Evolutionary conservation across 2,329 filamentous ascomycete genomes (phyloP).

Genomic region (Alternaria incomplexa): DNA sequence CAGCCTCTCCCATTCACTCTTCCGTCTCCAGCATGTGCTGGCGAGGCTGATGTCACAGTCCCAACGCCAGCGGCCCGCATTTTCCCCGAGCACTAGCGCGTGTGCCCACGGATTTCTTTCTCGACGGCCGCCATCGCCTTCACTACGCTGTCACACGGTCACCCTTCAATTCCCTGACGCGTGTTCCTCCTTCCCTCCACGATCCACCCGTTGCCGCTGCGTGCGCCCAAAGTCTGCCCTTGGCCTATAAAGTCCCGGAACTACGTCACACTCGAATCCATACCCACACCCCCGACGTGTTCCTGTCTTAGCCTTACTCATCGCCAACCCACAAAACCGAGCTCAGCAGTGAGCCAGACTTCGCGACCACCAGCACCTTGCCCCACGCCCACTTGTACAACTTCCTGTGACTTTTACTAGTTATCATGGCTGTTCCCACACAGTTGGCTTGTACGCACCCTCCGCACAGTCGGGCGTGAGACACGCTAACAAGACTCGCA

Average conservation of each 20-base stretch:
- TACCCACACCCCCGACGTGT: constrained; percentile 33
- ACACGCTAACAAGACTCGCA: constrained; percentile 38
- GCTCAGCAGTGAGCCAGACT: constrained; percentile 33
- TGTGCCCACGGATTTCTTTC: constrained; percentile 29
- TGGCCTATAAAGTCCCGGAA: constrained; percentile 22
- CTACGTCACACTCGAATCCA: constrained; percentile 36
- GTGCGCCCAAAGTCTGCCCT: constrained; percentile 41
- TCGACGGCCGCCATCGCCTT: constrained; percentile 11
- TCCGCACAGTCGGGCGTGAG: not conserved
- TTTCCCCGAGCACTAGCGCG: constrained; percentile 31
- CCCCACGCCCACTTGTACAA: constrained; percentile 31
- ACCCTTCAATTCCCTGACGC: constrained; percentile 29
- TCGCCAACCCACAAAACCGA: constrained; percentile 33
- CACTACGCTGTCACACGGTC: constrained; percentile 28
- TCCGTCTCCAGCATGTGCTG: not conserved
- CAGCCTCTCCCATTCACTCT: not conserved
- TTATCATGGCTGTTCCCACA: constrained; percentile 91
- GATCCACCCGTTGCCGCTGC: constrained; percentile 36
- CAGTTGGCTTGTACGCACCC: constrained; percentile 80
- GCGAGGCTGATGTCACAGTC: constrained; percentile 15
- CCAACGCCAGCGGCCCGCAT: constrained; percentile 23
- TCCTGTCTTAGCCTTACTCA: constrained; percentile 35
- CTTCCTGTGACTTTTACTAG: constrained; percentile 84
- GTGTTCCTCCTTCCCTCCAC: constrained; percentile 20
- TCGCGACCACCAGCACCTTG: constrained; percentile 41